Evolutionary conservation across 352 stramenopile genomes (phyloP).

Genomic region (Elongisporangium undulatum): DNA sequence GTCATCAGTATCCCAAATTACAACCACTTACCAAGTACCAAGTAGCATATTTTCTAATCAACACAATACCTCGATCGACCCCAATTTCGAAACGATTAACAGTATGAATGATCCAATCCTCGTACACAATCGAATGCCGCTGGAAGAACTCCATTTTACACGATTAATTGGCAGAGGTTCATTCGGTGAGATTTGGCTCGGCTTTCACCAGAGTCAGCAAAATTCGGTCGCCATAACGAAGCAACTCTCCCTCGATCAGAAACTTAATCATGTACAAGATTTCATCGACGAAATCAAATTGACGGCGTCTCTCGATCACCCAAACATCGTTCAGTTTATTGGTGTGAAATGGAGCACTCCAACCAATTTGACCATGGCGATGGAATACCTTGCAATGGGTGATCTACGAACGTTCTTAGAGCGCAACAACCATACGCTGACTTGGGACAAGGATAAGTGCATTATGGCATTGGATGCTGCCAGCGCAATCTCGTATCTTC

Average conservation of each 20-base stretch:
- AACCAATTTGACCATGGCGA: conserved; percentile 24
- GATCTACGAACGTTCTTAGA: conserved; percentile 17
- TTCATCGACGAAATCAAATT: conserved; percentile 37
- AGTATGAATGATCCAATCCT: conserved; percentile 34
- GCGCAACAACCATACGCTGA: conserved; percentile 18
- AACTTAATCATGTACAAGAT: conserved; percentile 17
- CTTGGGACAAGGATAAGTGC: conserved; percentile 29
- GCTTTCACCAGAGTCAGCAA: conserved; percentile 30
- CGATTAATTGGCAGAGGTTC: conserved; percentile 18
- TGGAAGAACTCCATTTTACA: conserved; percentile 10
- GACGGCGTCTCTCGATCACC: conserved; percentile 36
- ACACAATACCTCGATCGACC: too few species aligned
- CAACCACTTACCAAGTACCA: too few species aligned
- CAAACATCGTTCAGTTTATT: conserved; percentile 43
- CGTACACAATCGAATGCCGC: conserved; percentile 13
- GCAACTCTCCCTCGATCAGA: conserved; percentile 24
- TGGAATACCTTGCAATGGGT: conserved; percentile 22
- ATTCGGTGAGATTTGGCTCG: conserved; percentile 43
- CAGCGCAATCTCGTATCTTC: conserved; percentile 26
- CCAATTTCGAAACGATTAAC: too few species aligned
- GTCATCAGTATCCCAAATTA: too few species aligned
- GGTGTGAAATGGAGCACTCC: conserved; percentile 45
- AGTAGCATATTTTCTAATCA: too few species aligned
- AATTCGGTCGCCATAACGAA: conserved; percentile 47
- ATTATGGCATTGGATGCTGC: conserved; percentile 15